A percentile compares a stretch with the other conserved stretches of the same genome.
phyloP scores from a whole-genome alignment of 2,329 filamentous ascomycete genomes.

The Fusarium miscanthi region DNA sequence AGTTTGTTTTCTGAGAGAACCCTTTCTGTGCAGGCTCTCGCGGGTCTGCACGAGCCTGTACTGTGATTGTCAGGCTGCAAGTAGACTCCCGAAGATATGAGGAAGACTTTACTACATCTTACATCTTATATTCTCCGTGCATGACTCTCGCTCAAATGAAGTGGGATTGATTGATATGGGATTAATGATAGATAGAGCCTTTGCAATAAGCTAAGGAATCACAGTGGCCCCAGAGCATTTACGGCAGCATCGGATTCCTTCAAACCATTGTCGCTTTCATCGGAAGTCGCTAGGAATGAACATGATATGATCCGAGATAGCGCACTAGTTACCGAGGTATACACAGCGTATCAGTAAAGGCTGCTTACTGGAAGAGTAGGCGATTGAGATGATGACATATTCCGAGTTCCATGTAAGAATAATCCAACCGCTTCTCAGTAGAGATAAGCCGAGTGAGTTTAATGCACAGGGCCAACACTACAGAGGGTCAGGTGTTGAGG shows the following conservation, averaged over 20 bases:
- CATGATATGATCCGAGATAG: conserved; percentile 1
- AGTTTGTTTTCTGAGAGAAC: not conserved
- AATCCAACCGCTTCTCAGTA: not conserved
- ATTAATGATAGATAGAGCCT: not conserved
- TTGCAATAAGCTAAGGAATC: not conserved
- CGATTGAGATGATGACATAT: not conserved
- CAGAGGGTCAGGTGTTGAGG: not conserved
- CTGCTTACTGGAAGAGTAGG: not conserved
- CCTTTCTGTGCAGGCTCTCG: not conserved
- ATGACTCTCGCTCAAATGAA: not conserved
- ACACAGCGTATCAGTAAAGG: not conserved
- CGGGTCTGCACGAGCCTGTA: not conserved
- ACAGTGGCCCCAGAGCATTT: not conserved
- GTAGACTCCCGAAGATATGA: too few species aligned
- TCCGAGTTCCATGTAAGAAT: not conserved
- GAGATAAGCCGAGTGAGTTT: not conserved
- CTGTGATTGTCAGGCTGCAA: too few species aligned
- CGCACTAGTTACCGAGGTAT: not conserved
- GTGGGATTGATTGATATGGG: not conserved
- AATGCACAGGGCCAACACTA: not conserved
- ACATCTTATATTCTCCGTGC: not conserved
- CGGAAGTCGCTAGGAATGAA: not conserved
- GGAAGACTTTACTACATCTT: not conserved
- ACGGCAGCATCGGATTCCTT: not conserved
- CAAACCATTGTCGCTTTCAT: not conserved